phyloP scores from a whole-genome alignment of 192 early-diverging fungal genomes.

The Coemansia sp. region DNA sequence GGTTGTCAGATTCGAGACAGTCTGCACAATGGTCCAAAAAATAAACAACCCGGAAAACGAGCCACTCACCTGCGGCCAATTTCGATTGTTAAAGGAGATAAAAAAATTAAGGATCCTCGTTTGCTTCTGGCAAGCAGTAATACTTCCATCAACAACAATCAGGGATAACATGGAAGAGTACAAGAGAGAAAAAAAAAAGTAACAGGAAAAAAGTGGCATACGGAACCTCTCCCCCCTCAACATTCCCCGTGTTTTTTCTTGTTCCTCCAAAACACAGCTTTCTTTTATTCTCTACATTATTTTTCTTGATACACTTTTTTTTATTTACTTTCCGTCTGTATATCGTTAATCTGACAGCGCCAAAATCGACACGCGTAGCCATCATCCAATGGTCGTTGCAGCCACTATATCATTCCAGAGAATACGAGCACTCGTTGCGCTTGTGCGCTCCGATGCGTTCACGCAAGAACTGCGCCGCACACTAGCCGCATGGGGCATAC shows the following conservation, averaged over 20 bases:
- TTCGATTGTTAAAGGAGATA: not conserved
- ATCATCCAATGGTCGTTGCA: not conserved
- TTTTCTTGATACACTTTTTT: conserved; percentile 2
- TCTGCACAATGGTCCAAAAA: too few relatives aligned
- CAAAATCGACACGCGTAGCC: not conserved
- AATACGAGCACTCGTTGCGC: not conserved
- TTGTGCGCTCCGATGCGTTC: conserved; percentile 23
- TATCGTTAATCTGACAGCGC: not conserved
- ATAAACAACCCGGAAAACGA: too few relatives aligned
- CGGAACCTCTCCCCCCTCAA: not conserved
- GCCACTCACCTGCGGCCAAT: too few relatives aligned
- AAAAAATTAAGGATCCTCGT: not conserved
- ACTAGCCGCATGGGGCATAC: conserved; percentile 26
- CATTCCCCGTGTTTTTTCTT: conserved; percentile 1
- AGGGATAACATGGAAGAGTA: not conserved
- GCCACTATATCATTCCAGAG: not conserved
- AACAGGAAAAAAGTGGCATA: not conserved
- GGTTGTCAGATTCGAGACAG: too few relatives aligned
- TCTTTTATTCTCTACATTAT: not conserved
- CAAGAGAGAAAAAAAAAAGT: not conserved
- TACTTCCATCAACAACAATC: not conserved
- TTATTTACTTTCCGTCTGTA: conserved; percentile 9
- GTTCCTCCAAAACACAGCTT: not conserved
- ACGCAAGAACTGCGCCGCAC: conserved; percentile 31
- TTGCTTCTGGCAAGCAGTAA: not conserved